Evolutionary conservation across 768 basidiomycete species (phyloP).

Genomic region (Suillus weaverae): DNA sequence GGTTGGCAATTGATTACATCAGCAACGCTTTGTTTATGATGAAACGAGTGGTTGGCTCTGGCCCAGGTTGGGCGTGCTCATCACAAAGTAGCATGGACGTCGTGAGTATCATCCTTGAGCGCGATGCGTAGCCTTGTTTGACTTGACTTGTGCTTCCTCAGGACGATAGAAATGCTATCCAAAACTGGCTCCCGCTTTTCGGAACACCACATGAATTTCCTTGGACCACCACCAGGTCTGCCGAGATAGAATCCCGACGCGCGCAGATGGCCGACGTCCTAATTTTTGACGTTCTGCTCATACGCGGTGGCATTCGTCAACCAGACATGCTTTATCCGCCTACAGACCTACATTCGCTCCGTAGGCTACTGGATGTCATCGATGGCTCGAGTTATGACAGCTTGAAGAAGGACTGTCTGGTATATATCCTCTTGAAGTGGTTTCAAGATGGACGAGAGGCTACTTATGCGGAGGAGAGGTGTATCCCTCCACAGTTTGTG

Average conservation of each 20-base stretch:
- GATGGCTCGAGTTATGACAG: slow-evolving; percentile 62
- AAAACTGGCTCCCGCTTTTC: slow-evolving; percentile 41
- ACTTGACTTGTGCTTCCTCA: slow-evolving; percentile 1
- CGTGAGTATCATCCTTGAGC: slow-evolving; percentile 19
- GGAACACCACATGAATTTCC: slow-evolving; percentile 56
- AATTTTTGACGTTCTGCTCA: slow-evolving; percentile 73
- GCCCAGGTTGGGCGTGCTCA: neutral
- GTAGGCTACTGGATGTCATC: slow-evolving; percentile 60
- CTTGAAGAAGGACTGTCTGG: slow-evolving; percentile 77
- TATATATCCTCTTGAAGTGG: slow-evolving; percentile 83
- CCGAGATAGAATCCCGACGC: slow-evolving; percentile 64
- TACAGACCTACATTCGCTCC: slow-evolving; percentile 49
- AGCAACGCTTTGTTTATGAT: neutral
- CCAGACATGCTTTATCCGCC: slow-evolving; percentile 74
- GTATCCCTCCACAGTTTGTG: slow-evolving; percentile 75
- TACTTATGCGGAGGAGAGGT: slow-evolving; percentile 48
- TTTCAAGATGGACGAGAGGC: slow-evolving; percentile 59
- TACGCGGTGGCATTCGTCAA: slow-evolving; percentile 58
- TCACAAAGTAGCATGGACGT: slow-evolving; percentile 24
- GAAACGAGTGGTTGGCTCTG: neutral
- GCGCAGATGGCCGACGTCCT: slow-evolving; percentile 60
- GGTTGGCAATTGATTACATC: neutral
- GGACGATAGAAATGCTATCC: slow-evolving; percentile 18
- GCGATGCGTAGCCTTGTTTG: slow-evolving; percentile 4
- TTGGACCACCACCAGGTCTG: slow-evolving; percentile 52